Evolutionary conservation across 2,329 filamentous ascomycete genomes (phyloP), one percentile per base, ranked within the genome.

Genomic region (Phaeosphaeria sp.): DNA sequence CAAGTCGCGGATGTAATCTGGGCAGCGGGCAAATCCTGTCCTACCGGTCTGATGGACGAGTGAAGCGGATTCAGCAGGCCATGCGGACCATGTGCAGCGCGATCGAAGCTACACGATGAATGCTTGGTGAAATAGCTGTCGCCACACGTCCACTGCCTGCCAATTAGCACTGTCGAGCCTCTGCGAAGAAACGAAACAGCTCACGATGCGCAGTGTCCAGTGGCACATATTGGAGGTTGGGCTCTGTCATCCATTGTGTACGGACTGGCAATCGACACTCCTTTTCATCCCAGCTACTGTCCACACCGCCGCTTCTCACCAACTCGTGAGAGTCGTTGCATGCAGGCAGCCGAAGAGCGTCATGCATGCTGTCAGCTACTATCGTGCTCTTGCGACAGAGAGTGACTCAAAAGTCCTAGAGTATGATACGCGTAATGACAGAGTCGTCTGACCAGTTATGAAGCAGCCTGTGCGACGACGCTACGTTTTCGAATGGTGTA

Each of bases 71-170:
- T 72, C n/a, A 70, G 57, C 9, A 63, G 53, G 51, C 53, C 63
- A 36, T 56, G 54, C 5, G 63, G 60, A 57, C 63, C 54, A 27
- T 64, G 51, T 15, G 53, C 57, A 9, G 66, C 69, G 17, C 67
- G 66, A 48, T 71, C 69, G 55, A 66, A 67, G 51, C 64, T 67
- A 56, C 70, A 72, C 0, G 64, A 63, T 1, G 64, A 72, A 42
- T 59, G 65, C 51, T 71, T 72, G 30, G 67, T 73, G 56, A 69
- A 72, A 55, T 62, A 66, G 55, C 65, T 71, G 21, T 71, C 68
- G 22, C 67, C 69, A 42, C 67, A 70, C 33, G 61, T 49, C 69
- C 67, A 71, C 69, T 73, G n/a, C 42, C 30, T 3, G 30, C 27
- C 5, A 39, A 27, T 64, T 36, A 65, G 51, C 36, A 47, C 17